Percentiles rank a stretch among this genome's conserved stretches.
phyloP scores from a whole-genome alignment of 2,329 filamentous ascomycete species.

The Fusarium gaditjirri region DNA sequence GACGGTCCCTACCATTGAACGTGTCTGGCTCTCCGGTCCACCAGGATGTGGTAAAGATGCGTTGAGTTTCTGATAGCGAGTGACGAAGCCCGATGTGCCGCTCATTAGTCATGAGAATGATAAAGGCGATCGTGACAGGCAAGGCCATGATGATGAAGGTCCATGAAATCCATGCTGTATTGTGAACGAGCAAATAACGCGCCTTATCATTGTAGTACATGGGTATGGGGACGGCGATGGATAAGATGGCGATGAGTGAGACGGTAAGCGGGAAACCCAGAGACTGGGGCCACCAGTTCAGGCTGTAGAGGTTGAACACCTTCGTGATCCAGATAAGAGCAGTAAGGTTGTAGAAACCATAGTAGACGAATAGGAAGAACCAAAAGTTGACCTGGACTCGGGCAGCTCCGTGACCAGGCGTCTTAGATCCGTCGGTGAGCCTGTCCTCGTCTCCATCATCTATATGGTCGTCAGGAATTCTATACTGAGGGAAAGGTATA shows the following conservation, averaged over 20 bases:
- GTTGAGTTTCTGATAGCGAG: slow-evolving; percentile 72
- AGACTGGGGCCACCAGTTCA: slow-evolving; percentile 76
- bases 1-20: slow-evolving; percentile 56
- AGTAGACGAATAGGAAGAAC: slow-evolving; percentile 78
- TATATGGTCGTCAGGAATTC: slow-evolving; percentile 59
- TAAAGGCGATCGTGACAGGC: slow-evolving; percentile 73
- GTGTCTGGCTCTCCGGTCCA: slow-evolving; percentile 69
- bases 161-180: slow-evolving; percentile 76
- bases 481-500: slow-evolving; percentile 72
- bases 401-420: slow-evolving; percentile 71
- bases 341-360: slow-evolving; percentile 74
- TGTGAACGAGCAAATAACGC: slow-evolving; percentile 67
- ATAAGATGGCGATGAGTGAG: slow-evolving; percentile 68
- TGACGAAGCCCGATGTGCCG: slow-evolving; percentile 70
- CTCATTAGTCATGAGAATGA: slow-evolving; percentile 71
- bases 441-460: slow-evolving; percentile 51
- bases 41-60: slow-evolving; percentile 74
- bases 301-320: slow-evolving; percentile 75
- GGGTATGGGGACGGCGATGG: slow-evolving; percentile 67
- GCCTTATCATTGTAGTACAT: slow-evolving; percentile 66
- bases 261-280: slow-evolving; percentile 74
- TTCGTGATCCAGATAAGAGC: slow-evolving; percentile 78
- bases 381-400: slow-evolving; percentile 75
- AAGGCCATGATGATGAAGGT: slow-evolving; percentile 77
- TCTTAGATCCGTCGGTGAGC: slow-evolving; percentile 51